phyloP scores from a whole-genome alignment of 108 stramenopile species.

The Cyclostephanos tholiformis region DNA sequence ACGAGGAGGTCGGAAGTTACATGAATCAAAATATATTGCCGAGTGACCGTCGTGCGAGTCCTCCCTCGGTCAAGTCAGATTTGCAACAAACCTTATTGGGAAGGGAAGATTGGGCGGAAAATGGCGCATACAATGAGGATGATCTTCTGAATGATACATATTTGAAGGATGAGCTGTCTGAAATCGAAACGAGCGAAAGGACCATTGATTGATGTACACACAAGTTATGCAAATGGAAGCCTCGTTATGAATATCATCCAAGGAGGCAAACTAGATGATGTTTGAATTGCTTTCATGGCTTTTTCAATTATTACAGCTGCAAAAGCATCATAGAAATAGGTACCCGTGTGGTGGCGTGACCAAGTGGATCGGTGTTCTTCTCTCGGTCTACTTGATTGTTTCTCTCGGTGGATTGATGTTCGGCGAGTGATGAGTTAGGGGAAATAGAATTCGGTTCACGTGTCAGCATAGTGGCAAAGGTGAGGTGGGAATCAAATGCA shows the following conservation, averaged over 20 bases:
- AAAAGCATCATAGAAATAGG: no score
- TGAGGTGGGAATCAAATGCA: no score
- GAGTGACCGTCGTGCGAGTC: neutral
- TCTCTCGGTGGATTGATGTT: no score
- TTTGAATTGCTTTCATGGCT: no score
- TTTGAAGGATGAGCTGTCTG: neutral
- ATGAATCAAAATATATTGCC: neutral
- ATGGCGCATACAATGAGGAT: neutral
- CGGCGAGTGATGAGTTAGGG: no score
- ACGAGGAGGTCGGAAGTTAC: neutral
- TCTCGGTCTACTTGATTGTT: no score
- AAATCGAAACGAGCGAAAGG: neutral
- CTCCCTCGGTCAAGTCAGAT: neutral
- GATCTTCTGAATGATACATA: neutral
- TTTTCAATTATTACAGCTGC: no score
- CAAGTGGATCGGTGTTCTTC: no score
- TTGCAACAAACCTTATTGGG: neutral
- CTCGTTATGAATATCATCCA: neutral
- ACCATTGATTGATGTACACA: neutral
- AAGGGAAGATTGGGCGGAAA: slow-evolving; percentile 8
- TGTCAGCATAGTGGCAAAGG: no score
- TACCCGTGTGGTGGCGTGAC: no score
- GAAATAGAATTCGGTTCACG: no score
- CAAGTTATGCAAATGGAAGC: neutral
- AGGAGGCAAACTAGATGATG: neutral